These are phyloP conservation scores for Cyberlindnera mrakii DNA, from an alignment of 805 yeast genomes.

Conservation along the genomic window DNA sequence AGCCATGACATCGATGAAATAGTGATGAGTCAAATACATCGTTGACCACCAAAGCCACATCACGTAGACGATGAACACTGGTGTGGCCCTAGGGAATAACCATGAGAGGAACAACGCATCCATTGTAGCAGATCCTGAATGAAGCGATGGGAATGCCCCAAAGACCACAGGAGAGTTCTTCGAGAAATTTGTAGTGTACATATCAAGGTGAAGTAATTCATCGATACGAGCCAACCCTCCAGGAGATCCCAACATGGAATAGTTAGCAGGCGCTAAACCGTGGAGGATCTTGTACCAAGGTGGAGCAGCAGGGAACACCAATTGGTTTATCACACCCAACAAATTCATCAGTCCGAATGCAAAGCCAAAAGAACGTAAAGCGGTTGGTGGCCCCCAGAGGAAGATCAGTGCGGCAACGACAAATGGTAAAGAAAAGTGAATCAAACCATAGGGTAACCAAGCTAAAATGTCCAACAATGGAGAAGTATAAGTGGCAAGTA, in stretches of 20 bases:
- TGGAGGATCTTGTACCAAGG: conserved; percentile 91
- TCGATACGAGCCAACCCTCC: conserved; percentile 94
- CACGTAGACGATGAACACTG: conserved; percentile 71
- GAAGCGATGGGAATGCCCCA: conserved; percentile 87
- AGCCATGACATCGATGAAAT: conserved; percentile 88
- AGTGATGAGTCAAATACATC: conserved; percentile 96
- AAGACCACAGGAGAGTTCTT: conserved; percentile 85
- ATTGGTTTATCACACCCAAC: conserved; percentile 76
- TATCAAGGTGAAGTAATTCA: conserved; percentile 63
- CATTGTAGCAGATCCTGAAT: conserved; percentile 91
- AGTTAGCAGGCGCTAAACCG: conserved; percentile 86
- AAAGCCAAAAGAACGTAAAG: conserved; percentile 77
- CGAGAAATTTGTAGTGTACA: conserved; percentile 76
- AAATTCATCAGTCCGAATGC: conserved; percentile 95
- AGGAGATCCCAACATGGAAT: conserved; percentile 88
- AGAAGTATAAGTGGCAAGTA: conserved; percentile 68
- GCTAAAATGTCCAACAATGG: conserved; percentile 74
- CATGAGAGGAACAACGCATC: conserved; percentile 83
- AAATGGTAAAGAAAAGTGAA: conserved; percentile 89
- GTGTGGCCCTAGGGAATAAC: conserved; percentile 66
- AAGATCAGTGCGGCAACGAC: conserved; percentile 74
- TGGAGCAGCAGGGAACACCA: conserved; percentile 88
- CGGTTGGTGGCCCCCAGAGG: conserved; percentile 86
- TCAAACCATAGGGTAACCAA: conserved; percentile 91
- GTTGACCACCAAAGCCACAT: conserved; percentile 98